Conservation (phyloP, 257 asterid species). For the Scutellaria galericulata region DNA sequence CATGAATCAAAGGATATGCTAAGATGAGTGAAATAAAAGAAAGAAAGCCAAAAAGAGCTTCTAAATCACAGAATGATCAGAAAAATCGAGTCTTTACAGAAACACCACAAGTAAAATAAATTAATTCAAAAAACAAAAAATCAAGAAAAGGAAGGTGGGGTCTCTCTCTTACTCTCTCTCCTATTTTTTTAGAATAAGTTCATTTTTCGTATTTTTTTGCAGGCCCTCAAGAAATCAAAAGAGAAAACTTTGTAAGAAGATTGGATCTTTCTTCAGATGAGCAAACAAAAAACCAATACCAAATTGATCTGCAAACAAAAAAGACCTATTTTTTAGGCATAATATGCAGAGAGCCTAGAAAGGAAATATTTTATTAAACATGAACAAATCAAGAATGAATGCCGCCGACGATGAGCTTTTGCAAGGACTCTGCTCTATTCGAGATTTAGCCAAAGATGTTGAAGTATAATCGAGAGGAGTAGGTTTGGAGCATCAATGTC, state of each 20-base stretch:
- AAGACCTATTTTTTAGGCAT: too few species aligned
- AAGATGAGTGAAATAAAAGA: not conserved
- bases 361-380: not conserved
- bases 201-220: not conserved
- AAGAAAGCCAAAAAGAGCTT: constrained; percentile 5
- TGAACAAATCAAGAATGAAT: too few species aligned
- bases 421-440: too few species aligned
- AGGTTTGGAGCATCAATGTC: too few species aligned
- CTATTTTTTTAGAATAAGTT: constrained; percentile 27
- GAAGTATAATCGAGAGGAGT: too few species aligned
- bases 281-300: not conserved
- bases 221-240: constrained; percentile 1
- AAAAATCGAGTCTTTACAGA: not conserved
- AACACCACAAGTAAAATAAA: not conserved
- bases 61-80: constrained; percentile 25
- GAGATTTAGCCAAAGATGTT: too few species aligned
- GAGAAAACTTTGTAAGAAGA: constrained; percentile 19
- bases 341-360: not conserved
- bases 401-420: too few species aligned
- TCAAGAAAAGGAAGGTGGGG: constrained; percentile 26
- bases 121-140: not conserved
- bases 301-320: too few species aligned
- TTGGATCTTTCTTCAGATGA: constrained; percentile 40
- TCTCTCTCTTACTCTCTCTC: constrained; percentile 5
- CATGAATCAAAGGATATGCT: not conserved